Evolutionary conservation across 148 eudicot genomes (phyloP).

Genomic region (Dysphania ambrosioides): DNA sequence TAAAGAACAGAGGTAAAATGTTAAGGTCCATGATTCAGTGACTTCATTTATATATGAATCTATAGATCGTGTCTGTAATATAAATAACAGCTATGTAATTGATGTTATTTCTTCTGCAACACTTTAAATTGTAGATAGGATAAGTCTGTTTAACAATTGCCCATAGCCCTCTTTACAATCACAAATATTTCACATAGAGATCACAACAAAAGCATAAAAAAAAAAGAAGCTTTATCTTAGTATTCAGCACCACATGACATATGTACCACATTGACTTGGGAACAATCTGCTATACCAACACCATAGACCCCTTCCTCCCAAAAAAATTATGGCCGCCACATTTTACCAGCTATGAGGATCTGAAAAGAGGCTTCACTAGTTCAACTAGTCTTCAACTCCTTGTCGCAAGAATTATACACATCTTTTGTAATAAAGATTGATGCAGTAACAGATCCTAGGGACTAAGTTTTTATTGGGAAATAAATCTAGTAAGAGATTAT

Average conservation of each 20-base stretch:
- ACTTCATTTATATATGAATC: too few relatives aligned
- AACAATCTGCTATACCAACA: not conserved
- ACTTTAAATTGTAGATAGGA: too few relatives aligned
- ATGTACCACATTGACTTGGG: not conserved
- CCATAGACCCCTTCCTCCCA: not conserved
- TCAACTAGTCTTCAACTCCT: not conserved
- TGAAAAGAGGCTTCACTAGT: not conserved
- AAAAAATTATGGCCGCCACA: not conserved
- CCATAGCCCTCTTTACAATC: too few relatives aligned
- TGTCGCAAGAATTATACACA: conserved; percentile 20
- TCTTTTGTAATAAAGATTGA: conserved; percentile 13
- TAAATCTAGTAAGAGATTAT: not conserved
- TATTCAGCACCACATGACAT: not conserved
- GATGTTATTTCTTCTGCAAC: too few relatives aligned
- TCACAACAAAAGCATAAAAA: not conserved
- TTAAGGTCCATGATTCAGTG: too few relatives aligned
- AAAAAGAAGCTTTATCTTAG: not conserved
- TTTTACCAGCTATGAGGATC: not conserved
- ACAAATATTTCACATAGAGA: too few relatives aligned
- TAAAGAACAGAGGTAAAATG: too few relatives aligned
- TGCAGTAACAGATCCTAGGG: conserved; percentile 4
- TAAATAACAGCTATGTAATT: too few relatives aligned
- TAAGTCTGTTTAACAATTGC: too few relatives aligned
- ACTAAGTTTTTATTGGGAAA: conserved; percentile 4
- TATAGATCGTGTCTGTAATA: too few relatives aligned